phyloP scores from a whole-genome alignment of 768 basidiomycete genomes.

The Kwoniella mangroviensis region DNA sequence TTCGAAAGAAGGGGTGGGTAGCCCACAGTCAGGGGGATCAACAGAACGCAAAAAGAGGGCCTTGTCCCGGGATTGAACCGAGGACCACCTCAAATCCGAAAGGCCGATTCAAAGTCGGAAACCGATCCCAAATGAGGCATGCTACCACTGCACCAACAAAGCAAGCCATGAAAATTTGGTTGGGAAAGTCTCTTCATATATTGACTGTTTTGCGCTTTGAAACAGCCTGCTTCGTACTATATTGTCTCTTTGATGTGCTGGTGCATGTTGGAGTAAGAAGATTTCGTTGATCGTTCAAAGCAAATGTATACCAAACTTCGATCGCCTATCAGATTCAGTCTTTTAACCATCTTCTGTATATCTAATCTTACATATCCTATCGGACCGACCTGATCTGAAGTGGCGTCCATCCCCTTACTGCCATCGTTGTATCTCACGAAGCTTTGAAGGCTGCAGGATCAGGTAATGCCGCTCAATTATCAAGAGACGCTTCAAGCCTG shows the following conservation, averaged over 20 bases:
- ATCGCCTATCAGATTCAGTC: background rate
- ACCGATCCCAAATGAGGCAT: constrained; percentile 11
- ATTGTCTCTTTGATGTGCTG: no score
- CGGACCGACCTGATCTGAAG: background rate
- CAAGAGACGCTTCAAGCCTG: background rate
- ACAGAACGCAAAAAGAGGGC: background rate
- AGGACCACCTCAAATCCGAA: constrained; percentile 15
- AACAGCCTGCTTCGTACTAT: background rate
- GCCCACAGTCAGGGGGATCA: background rate
- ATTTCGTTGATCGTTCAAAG: no score
- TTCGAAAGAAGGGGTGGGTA: background rate
- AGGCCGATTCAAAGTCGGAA: background rate
- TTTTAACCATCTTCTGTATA: background rate
- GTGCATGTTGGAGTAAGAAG: no score
- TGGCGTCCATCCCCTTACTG: background rate
- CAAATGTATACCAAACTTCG: no score
- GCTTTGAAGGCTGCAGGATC: background rate
- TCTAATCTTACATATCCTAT: background rate
- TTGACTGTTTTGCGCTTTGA: no score
- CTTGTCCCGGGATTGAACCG: constrained; percentile 17
- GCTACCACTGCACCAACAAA: constrained; percentile 19
- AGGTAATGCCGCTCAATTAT: background rate
- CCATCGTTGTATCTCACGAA: background rate
- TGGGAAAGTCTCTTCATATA: no score
- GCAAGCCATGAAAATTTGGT: background rate